phyloP scores from a whole-genome alignment of 2,329 filamentous ascomycete species.

The Pestalotiopsis sp. region DNA sequence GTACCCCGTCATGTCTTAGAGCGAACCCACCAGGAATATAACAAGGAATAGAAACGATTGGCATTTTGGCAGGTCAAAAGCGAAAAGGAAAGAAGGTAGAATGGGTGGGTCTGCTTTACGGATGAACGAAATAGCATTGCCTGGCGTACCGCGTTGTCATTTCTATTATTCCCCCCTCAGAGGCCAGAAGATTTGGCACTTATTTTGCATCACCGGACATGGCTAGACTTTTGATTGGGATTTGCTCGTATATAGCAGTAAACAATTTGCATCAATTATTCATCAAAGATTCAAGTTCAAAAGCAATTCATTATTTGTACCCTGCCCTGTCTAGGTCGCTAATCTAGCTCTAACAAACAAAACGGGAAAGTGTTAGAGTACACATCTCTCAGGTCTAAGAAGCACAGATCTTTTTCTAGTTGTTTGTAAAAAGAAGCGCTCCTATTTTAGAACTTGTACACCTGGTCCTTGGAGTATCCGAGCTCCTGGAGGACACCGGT shows the following conservation, averaged over 20 bases:
- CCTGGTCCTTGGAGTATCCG: constrained; percentile 84
- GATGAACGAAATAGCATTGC: not conserved
- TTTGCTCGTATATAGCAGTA: not conserved
- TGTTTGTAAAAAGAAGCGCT: not conserved
- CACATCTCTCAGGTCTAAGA: not conserved
- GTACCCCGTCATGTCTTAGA: not conserved
- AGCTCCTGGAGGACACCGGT: constrained; percentile 80
- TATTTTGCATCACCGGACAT: not conserved
- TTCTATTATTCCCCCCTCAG: not conserved
- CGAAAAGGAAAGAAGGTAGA: not conserved
- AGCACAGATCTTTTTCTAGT: no score
- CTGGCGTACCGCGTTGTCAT: not conserved
- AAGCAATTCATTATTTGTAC: not conserved
- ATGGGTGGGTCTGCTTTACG: not conserved
- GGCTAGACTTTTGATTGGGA: not conserved
- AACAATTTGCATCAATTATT: not conserved
- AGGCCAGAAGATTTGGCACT: not conserved
- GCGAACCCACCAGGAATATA: not conserved
- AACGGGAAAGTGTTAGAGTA: not conserved
- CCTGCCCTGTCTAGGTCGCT: constrained; percentile 14
- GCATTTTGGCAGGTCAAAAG: not conserved
- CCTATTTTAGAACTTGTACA: constrained; percentile 82
- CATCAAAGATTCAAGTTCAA: not conserved
- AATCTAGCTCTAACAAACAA: constrained; percentile 17
- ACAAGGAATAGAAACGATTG: not conserved